A percentile compares a stretch with the other conserved stretches of the same genome.
Conservation (phyloP, 768 basidiomycete species). For the Hypsizygus marmoreus region DNA sequence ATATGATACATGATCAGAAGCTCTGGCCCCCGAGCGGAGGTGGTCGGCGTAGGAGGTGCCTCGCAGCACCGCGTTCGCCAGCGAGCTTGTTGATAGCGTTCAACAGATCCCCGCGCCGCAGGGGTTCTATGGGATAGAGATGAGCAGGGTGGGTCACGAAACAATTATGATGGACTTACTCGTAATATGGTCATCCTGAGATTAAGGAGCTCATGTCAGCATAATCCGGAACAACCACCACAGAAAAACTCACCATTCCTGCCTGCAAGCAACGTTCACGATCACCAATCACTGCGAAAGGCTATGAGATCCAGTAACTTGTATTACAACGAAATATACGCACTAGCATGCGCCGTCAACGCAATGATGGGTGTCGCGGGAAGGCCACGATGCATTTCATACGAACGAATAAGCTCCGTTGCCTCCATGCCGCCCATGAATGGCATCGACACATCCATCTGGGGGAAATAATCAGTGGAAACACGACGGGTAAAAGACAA, state of each 20-base stretch:
- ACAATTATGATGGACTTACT: constrained; percentile 48
- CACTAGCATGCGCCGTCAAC: constrained; percentile 94
- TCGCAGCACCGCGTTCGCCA: constrained; percentile 54
- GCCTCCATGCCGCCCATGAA: constrained; percentile 99
- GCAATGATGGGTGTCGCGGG: constrained; percentile 90
- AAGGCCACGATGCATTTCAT: constrained; percentile 67
- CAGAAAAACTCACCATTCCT: constrained; percentile 38
- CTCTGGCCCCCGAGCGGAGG: constrained; percentile 4
- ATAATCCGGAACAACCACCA: neutral
- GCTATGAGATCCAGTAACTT: constrained; percentile 2
- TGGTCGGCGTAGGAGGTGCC: constrained; percentile 31
- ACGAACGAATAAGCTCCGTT: constrained; percentile 86
- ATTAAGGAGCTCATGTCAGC: constrained; percentile 1
- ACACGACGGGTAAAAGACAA: neutral
- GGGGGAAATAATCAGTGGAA: constrained; percentile 6
- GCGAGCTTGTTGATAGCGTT: constrained; percentile 84
- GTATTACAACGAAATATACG: constrained; percentile 34
- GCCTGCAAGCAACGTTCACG: constrained; percentile 51
- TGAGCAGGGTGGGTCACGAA: constrained; percentile 6
- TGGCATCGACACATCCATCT: constrained; percentile 99
- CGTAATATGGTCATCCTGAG: constrained; percentile 78
- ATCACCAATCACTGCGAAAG: constrained; percentile 75
- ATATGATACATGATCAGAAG: neutral
- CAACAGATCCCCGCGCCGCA: constrained; percentile 76
- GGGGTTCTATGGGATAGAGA: constrained; percentile 54